Evolutionary conservation across 2,329 filamentous ascomycete species (phyloP).

Genomic region (Didymella sp.): DNA sequence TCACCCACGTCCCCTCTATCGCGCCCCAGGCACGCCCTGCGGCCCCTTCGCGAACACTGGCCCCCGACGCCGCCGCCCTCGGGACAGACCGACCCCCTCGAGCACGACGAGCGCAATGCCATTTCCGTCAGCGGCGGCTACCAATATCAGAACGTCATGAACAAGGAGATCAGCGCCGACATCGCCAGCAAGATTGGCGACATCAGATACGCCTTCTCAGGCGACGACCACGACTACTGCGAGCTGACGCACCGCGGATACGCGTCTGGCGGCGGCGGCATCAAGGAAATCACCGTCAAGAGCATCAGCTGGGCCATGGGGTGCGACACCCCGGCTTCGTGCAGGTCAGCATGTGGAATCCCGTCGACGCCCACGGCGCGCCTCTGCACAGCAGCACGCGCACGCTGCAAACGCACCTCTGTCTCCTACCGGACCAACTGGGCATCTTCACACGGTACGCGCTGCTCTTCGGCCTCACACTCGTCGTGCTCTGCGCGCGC

Average conservation of each 20-base stretch:
- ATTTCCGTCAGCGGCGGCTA: slow-evolving; percentile 81
- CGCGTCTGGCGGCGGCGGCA: slow-evolving; percentile 62
- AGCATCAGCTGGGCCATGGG: slow-evolving; percentile 97
- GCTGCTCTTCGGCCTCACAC: slow-evolving; percentile 54
- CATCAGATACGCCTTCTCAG: slow-evolving; percentile 86
- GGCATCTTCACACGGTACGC: slow-evolving; percentile 83
- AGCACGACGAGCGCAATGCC: slow-evolving; percentile 74
- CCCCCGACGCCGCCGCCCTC: slow-evolving; percentile 71
- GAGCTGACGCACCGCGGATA: slow-evolving; percentile 79
- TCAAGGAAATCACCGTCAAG: slow-evolving; percentile 90
- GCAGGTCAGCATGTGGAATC: slow-evolving; percentile 91
- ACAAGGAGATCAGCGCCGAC: slow-evolving; percentile 74
- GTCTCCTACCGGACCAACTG: slow-evolving; percentile 87
- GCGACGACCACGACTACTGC: slow-evolving; percentile 98
- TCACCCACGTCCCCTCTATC: slow-evolving; percentile 93
- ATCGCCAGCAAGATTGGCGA: slow-evolving; percentile 81
- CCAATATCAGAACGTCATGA: slow-evolving; percentile 96
- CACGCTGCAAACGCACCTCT: slow-evolving; percentile 88
- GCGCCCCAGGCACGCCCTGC: slow-evolving; percentile 82
- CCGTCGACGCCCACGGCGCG: slow-evolving; percentile 66
- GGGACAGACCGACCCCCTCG: slow-evolving; percentile 61
- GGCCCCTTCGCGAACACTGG: slow-evolving; percentile 86
- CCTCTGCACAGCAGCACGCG: slow-evolving; percentile 49
- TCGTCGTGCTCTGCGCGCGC: slow-evolving; percentile 42
- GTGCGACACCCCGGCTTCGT: slow-evolving; percentile 86